Evolutionary conservation across 768 basidiomycete genomes (phyloP), one percentile per base, ranked within the genome.

Genomic region (Phanerochaete sordida): DNA sequence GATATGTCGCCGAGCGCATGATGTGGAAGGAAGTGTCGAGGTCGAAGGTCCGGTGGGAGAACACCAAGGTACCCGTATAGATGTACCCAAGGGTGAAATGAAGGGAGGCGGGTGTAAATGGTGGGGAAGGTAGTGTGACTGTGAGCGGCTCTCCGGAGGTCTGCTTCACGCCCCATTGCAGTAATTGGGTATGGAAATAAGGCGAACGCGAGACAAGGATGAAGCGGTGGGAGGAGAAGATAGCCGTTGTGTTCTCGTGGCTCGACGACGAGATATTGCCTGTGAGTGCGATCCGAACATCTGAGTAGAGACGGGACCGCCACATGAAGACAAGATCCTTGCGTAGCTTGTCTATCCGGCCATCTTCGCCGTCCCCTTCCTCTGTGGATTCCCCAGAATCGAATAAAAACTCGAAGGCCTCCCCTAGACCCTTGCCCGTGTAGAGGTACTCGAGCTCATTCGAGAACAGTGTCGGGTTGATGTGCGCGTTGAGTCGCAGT

Each of bases 251-350:
- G 57, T 78, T 82, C 58, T 90, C 88, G 58, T 86, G 85, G 57
- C 82, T 81, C 1, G 79, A 70, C 1, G 85, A 83, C 0, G 83
- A 85, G 65, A 86, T 87, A 59, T 81, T 84, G 50, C 87, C 87
- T 0, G 85, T 83, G 61, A 95, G 82, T 0, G 88, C 81, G 57
- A 98, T 87, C 55, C 89, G 85, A 24, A 96, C 84, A 72, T 98
- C 96, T 1, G 93, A 92, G 71, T 95, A 98, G 19, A 98, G 84
- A 51, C 94, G 86, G 13, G 90, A 91, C 31, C 96, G 78, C 96
- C 95, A 98, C 93, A 95, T 96, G 77, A 89, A 97, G 24, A 95
- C 91, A 28, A 97, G 80, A 69, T 98, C 96, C 73, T 93, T 93
- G 61, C 93, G 85, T 11, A 97, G 83, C 74, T 94, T 92, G 72